Conservation (phyloP, 306 rosid species). For the Phaseolus lunatus region DNA sequence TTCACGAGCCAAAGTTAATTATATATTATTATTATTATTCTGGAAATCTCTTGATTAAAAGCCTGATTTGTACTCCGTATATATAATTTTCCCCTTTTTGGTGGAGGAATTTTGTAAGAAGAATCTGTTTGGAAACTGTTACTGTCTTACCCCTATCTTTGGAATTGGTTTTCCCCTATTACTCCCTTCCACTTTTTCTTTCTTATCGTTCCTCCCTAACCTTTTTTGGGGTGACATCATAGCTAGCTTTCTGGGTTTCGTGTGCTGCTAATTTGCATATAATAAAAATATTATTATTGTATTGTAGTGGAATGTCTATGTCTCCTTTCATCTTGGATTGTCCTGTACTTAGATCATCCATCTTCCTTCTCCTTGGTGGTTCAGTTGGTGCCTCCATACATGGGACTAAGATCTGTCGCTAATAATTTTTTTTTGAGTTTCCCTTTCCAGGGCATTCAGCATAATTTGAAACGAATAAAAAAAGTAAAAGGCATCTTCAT, state of each 20-base stretch:
- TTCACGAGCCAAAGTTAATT: too few relatives aligned
- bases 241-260: constrained; percentile 18
- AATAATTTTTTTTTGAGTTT: neutral
- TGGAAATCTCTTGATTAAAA: neutral
- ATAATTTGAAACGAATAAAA: neutral
- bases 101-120: neutral
- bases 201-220: constrained; percentile 28
- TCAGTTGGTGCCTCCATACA: constrained; percentile 19
- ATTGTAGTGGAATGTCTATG: neutral
- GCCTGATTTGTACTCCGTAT: neutral
- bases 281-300: neutral
- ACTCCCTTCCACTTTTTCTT: neutral
- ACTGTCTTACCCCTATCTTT: neutral
- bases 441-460: neutral
- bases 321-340: constrained; percentile 29
- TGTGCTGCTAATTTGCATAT: neutral
- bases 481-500: constrained; percentile 21
- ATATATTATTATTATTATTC: too few relatives aligned
- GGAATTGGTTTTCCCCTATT: neutral
- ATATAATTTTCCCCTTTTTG: neutral
- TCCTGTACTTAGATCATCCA: neutral
- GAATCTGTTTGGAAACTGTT: constrained; percentile 4
- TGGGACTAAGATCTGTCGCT: neutral
- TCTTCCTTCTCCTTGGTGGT: neutral
- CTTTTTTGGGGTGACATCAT: constrained; percentile 31